Conservation (phyloP, 495 filamentous ascomycete genomes). For the Paragyromitra xinjiangensis region DNA sequence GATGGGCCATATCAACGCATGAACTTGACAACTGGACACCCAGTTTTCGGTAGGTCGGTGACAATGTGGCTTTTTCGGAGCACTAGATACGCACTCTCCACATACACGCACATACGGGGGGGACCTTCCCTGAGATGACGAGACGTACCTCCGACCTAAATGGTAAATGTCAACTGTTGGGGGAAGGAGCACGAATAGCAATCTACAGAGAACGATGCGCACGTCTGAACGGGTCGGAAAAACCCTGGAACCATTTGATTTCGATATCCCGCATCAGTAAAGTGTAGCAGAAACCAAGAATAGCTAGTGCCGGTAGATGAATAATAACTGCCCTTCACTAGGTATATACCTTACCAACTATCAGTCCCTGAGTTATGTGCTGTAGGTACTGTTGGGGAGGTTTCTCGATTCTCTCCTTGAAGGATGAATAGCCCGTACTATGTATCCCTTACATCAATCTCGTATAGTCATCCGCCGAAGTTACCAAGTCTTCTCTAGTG, state of each 20-base stretch:
- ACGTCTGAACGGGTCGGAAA: slow-evolving; percentile 8
- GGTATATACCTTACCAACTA: neutral
- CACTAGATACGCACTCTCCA: neutral
- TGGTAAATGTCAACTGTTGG: neutral
- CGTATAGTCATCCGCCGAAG: neutral
- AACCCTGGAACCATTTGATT: neutral
- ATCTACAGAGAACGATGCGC: neutral
- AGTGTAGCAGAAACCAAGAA: neutral
- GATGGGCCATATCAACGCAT: slow-evolving; percentile 13
- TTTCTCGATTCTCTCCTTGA: slow-evolving; percentile 16
- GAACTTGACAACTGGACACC: slow-evolving; percentile 26
- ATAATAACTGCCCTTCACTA: neutral
- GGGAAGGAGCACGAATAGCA: neutral
- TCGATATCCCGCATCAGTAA: neutral
- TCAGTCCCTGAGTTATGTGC: neutral
- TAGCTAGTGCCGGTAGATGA: neutral
- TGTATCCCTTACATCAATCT: slow-evolving; percentile 33
- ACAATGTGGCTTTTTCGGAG: neutral
- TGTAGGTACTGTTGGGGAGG: neutral
- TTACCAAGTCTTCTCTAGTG: neutral
- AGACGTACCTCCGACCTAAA: neutral
- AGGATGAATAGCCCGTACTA: neutral
- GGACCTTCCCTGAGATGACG: neutral
- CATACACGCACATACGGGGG: neutral
- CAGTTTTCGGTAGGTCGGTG: neutral